phyloP scores from a whole-genome alignment of 1,284 basidiomycete genomes.

The Thecaphora thlaspeos region DNA sequence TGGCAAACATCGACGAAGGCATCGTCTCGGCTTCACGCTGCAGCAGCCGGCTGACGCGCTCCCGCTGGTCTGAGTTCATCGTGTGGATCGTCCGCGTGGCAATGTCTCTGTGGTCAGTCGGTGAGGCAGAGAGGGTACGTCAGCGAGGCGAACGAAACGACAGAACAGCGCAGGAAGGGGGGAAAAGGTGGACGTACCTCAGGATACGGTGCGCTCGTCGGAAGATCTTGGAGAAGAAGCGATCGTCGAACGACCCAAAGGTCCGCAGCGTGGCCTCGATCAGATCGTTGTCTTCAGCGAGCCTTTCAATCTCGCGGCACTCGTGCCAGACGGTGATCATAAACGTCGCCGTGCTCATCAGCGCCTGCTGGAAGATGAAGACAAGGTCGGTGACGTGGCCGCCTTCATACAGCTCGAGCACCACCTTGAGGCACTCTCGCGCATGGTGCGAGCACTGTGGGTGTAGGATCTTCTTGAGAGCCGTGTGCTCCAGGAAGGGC shows the following conservation, averaged over 20 bases:
- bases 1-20: slow-evolving; percentile 14
- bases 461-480: slow-evolving; percentile 42
- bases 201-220: slow-evolving; percentile 33
- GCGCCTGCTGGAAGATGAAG: slow-evolving; percentile 47
- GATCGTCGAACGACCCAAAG: slow-evolving; percentile 38
- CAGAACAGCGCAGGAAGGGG: too few species aligned
- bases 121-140: too few species aligned
- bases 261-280: slow-evolving; percentile 42
- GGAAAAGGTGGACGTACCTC: too few species aligned
- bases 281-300: slow-evolving; percentile 39
- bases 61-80: slow-evolving; percentile 36
- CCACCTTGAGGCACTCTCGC: slow-evolving; percentile 34
- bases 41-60: slow-evolving; percentile 35
- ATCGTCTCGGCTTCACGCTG: slow-evolving; percentile 15
- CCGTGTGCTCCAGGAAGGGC: slow-evolving; percentile 41
- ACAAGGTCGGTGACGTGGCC: slow-evolving; percentile 32
- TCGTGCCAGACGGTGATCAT: slow-evolving; percentile 53
- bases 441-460: slow-evolving; percentile 44
- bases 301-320: slow-evolving; percentile 21
- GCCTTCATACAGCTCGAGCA: slow-evolving; percentile 39
- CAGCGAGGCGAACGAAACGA: too few species aligned
- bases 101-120: too few species aligned
- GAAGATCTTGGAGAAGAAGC: slow-evolving; percentile 34
- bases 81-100: slow-evolving; percentile 33
- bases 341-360: slow-evolving; percentile 48